Evolutionary conservation across 257 asterid genomes (phyloP).

Genomic region (Cynanchum wilfordii): DNA sequence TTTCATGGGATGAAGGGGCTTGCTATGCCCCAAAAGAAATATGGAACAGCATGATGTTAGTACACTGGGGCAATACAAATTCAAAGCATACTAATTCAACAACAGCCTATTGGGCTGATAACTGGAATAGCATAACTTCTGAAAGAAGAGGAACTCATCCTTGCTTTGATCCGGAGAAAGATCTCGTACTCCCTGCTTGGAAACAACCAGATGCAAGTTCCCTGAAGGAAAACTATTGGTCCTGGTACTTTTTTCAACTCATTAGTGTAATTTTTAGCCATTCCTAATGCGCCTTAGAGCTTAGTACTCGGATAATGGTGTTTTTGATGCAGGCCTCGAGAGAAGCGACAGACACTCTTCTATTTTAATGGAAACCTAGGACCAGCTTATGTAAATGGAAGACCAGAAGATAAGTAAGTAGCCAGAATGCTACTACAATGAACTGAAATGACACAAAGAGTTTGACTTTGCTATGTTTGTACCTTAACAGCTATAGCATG

Average conservation of each 20-base stretch:
- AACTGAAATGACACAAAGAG: neutral
- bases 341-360: slow-evolving; percentile 63
- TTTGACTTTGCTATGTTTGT: neutral
- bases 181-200: slow-evolving; percentile 97
- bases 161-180: slow-evolving; percentile 89
- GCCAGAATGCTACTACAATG: neutral
- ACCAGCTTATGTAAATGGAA: slow-evolving; percentile 75
- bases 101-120: slow-evolving; percentile 88
- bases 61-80: slow-evolving; percentile 98
- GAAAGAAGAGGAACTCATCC: slow-evolving; percentile 89
- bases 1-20: slow-evolving; percentile 99
- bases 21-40: slow-evolving; percentile 99
- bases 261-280: neutral
- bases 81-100: slow-evolving; percentile 85
- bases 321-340: slow-evolving; percentile 66
- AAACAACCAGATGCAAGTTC: slow-evolving; percentile 66
- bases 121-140: slow-evolving; percentile 61
- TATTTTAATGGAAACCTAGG: slow-evolving; percentile 97
- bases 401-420: slow-evolving; percentile 92
- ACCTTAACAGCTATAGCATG: slow-evolving; percentile 84
- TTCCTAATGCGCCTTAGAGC: neutral
- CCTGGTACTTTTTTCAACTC: slow-evolving; percentile 39
- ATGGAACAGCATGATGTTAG: slow-evolving; percentile 97
- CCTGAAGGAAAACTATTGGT: slow-evolving; percentile 56
- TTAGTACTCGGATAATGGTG: slow-evolving; percentile 10